Evolutionary conservation across 495 filamentous ascomycete species (phyloP).

Genomic region (Neurospora africana): DNA sequence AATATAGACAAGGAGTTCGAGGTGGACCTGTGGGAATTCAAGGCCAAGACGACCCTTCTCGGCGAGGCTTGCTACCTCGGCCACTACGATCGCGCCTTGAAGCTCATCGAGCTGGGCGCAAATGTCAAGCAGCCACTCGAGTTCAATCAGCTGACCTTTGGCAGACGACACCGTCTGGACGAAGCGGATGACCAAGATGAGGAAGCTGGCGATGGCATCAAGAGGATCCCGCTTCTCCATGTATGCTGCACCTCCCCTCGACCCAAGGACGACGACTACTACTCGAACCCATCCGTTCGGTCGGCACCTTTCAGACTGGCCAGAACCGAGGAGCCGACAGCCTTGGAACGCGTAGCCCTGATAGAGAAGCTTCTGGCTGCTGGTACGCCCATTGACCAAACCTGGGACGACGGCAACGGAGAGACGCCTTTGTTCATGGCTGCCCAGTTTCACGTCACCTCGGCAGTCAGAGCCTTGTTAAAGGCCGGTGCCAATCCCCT

Average conservation of each 20-base stretch:
- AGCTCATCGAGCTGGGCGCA: conserved; percentile 8
- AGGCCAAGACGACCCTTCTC: conserved; percentile 1
- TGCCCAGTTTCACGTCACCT: neutral
- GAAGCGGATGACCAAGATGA: neutral
- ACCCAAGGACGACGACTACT: neutral
- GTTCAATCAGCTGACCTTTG: neutral
- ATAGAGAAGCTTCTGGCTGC: neutral
- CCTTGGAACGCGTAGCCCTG: neutral
- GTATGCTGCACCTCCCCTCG: neutral
- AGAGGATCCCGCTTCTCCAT: neutral
- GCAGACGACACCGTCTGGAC: neutral
- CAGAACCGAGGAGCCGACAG: neutral
- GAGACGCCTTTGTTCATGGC: neutral
- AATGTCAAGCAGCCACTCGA: neutral
- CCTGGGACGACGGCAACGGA: neutral
- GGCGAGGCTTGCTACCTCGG: conserved; percentile 8
- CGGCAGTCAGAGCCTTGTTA: neutral
- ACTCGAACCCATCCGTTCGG: neutral
- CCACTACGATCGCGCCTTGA: conserved; percentile 1
- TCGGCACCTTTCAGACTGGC: neutral
- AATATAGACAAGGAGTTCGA: neutral
- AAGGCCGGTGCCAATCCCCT: neutral
- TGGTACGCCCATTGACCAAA: neutral
- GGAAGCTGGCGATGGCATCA: neutral
- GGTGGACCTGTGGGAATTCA: neutral